Percentiles rank a stretch among this genome's conserved stretches.
These are phyloP conservation scores for Nemania diffusa DNA, from an alignment of 2,329 filamentous ascomycete genomes.

Conservation along the genomic window DNA sequence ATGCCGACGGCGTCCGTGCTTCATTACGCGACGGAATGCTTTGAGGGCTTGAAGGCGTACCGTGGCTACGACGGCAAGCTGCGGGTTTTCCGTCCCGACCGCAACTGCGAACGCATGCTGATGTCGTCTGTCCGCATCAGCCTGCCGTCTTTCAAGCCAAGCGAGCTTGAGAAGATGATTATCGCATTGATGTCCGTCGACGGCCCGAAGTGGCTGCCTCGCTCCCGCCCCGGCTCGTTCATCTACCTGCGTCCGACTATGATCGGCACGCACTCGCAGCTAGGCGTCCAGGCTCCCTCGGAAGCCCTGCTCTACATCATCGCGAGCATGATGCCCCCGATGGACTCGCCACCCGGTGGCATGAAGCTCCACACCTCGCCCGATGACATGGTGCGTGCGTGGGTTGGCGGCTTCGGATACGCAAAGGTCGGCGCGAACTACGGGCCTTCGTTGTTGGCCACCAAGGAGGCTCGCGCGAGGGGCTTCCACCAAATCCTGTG, in stretches of 20 bases:
- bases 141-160: slow-evolving; percentile 71
- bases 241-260: slow-evolving; percentile 88
- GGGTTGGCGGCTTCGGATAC: slow-evolving; percentile 92
- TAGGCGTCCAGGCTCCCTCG: slow-evolving; percentile 82
- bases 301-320: slow-evolving; percentile 93
- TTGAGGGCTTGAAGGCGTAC: slow-evolving; percentile 79
- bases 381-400: slow-evolving; percentile 87
- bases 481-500: slow-evolving; percentile 95
- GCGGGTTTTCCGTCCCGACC: slow-evolving; percentile 72
- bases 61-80: slow-evolving; percentile 73
- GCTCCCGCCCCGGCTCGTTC: slow-evolving; percentile 73
- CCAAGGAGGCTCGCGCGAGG: slow-evolving; percentile 74
- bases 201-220: slow-evolving; percentile 81
- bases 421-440: slow-evolving; percentile 96
- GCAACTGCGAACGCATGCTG: slow-evolving; percentile 67
- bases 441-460: slow-evolving; percentile 82
- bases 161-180: slow-evolving; percentile 72
- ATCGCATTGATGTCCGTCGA: slow-evolving; percentile 75
- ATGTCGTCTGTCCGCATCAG: slow-evolving; percentile 66
- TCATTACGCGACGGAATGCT: slow-evolving; percentile 82
- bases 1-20: slow-evolving; percentile 75
- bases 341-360: slow-evolving; percentile 64
- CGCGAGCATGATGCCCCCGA: slow-evolving; percentile 67
- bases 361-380: slow-evolving; percentile 81
- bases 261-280: slow-evolving; percentile 82